Percentiles rank a stretch among this genome's conserved stretches.
phyloP scores from a whole-genome alignment of 2,329 filamentous ascomycete genomes.

The Coniella lustricola region DNA sequence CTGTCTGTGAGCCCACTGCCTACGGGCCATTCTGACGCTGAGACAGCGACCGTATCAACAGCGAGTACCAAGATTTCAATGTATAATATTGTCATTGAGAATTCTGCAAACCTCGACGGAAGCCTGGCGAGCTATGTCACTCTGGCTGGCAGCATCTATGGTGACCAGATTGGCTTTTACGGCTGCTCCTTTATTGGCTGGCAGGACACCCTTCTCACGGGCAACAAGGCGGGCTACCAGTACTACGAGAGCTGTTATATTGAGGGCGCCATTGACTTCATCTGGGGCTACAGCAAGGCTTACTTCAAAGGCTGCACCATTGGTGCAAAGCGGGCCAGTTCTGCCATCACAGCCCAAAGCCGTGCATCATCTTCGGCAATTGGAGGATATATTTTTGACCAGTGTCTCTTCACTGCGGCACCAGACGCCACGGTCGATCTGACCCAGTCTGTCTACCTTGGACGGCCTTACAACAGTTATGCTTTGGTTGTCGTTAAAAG shows the following conservation, averaged over 20 bases:
- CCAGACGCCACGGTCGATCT: slow-evolving; percentile 28
- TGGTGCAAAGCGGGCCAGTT: slow-evolving; percentile 21
- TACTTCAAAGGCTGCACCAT: slow-evolving; percentile 26
- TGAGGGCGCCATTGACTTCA: slow-evolving; percentile 21
- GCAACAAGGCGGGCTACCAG: slow-evolving; percentile 30
- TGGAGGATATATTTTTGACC: slow-evolving; percentile 34
- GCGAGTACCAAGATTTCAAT: slow-evolving; percentile 38
- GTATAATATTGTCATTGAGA: slow-evolving; percentile 48
- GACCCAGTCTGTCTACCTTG: slow-evolving; percentile 38
- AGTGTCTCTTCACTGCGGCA: slow-evolving; percentile 43
- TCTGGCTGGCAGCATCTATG: slow-evolving; percentile 33
- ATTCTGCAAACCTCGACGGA: slow-evolving; percentile 17
- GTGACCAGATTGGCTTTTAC: slow-evolving; percentile 32
- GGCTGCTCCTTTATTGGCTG: slow-evolving; percentile 34
- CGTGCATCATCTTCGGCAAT: slow-evolving; percentile 31
- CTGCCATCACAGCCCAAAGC: slow-evolving; percentile 37
- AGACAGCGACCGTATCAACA: slow-evolving; percentile 32
- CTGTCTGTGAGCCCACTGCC: slow-evolving; percentile 4
- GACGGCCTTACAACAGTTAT: slow-evolving; percentile 45
- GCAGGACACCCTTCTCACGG: slow-evolving; percentile 37
- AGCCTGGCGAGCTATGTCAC: slow-evolving; percentile 27
- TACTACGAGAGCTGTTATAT: slow-evolving; percentile 35
- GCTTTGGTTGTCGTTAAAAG: slow-evolving; percentile 46
- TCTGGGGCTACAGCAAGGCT: slow-evolving; percentile 22
- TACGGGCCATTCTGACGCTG: slow-evolving; percentile 37